Evolutionary conservation across 805 yeast species (phyloP).

Genomic region (Scheffersomyces spartinae): DNA sequence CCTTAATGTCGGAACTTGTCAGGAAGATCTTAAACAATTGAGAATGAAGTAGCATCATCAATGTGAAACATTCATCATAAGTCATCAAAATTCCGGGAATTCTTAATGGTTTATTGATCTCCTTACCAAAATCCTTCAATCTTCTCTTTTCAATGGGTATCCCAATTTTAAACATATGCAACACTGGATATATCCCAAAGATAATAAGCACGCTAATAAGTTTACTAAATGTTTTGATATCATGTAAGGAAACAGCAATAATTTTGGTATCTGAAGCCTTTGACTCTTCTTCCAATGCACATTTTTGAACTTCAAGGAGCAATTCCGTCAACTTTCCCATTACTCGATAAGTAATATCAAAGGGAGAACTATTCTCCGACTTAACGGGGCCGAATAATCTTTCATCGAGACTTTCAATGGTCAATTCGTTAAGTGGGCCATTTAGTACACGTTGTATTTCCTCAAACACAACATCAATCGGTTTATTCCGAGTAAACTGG

Average conservation of each 20-base stretch:
- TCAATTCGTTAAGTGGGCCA: too few species aligned
- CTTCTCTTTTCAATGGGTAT: constrained; percentile 53
- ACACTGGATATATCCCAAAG: constrained; percentile 59
- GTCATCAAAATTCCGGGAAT: constrained; percentile 10
- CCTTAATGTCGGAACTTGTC: constrained; percentile 36
- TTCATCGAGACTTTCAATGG: constrained; percentile 4
- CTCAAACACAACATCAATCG: constrained; percentile 19
- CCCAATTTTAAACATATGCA: constrained; percentile 43
- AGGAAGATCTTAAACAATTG: constrained; percentile 23
- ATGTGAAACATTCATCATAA: constrained; percentile 8
- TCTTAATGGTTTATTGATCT: constrained; percentile 12
- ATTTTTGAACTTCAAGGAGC: constrained; percentile 26
- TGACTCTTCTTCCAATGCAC: constrained; percentile 16
- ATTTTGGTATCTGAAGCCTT: constrained; percentile 16
- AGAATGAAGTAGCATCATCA: constrained; percentile 17
- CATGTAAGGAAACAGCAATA: constrained; percentile 70
- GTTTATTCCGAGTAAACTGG: constrained; percentile 13
- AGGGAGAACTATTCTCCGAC: neutral
- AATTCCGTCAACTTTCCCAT: constrained; percentile 23
- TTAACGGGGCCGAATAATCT: constrained; percentile 1
- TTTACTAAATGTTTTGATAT: constrained; percentile 62
- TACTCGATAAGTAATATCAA: constrained; percentile 9
- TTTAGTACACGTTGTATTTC: constrained; percentile 9
- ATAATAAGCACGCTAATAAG: constrained; percentile 53
- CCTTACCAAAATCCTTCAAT: constrained; percentile 34